A percentile compares a stretch with the other conserved stretches of the same genome.
Conservation (phyloP, 192 early-diverging fungal species). For the Mortierella claussenii region DNA sequence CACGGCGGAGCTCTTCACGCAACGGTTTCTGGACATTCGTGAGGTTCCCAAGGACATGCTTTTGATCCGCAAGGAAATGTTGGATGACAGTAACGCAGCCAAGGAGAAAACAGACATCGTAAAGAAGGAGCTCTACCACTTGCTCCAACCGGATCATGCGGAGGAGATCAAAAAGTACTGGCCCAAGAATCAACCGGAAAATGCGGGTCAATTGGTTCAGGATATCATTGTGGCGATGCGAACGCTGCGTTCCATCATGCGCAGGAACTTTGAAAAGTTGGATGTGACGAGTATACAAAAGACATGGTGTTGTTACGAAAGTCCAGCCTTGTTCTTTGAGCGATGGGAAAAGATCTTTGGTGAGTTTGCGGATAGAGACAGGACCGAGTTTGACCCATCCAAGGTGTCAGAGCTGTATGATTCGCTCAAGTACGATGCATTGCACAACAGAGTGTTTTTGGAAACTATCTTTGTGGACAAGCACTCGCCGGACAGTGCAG, state of each 20-base stretch:
- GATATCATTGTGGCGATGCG: constrained; percentile 78
- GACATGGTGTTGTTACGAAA: constrained; percentile 93
- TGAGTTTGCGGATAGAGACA: constrained; percentile 76
- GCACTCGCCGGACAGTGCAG: constrained; percentile 1
- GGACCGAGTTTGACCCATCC: constrained; percentile 76
- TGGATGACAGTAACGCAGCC: constrained; percentile 94
- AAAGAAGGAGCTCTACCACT: constrained; percentile 72
- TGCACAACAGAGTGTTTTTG: constrained; percentile 92
- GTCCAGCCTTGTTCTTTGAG: constrained; percentile 86
- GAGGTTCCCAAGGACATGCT: constrained; percentile 72
- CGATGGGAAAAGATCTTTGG: constrained; percentile 96
- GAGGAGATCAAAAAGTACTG: constrained; percentile 42
- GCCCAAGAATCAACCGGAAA: constrained; percentile 47
- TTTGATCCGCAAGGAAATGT: constrained; percentile 85
- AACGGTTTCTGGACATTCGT: constrained; percentile 69
- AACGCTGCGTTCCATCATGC: constrained; percentile 77
- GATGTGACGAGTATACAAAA: constrained; percentile 72
- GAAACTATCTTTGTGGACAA: constrained; percentile 74
- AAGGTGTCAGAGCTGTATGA: constrained; percentile 95
- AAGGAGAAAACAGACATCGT: constrained; percentile 94
- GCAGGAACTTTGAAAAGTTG: constrained; percentile 74
- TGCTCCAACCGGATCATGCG: constrained; percentile 54
- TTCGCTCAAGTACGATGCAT: constrained; percentile 95
- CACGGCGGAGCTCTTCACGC: constrained; percentile 81
- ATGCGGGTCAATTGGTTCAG: constrained; percentile 63